Evolutionary conservation across 139 green algal species (phyloP), one percentile per base, ranked within the genome.

Genomic region (Closterium sp.): DNA sequence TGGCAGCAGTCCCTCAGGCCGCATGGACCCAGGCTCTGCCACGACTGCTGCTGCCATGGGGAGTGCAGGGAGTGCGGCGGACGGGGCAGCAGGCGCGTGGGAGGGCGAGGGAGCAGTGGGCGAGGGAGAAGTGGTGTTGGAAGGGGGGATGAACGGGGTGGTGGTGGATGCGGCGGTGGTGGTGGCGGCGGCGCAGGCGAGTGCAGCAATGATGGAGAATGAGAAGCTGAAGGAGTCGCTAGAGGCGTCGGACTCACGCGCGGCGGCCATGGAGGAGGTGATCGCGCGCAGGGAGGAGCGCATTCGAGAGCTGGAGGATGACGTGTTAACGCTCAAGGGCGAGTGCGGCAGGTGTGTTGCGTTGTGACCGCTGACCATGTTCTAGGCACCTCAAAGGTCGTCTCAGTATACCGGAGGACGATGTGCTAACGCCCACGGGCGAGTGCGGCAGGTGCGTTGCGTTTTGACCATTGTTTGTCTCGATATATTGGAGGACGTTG

Each of bases 171-270:
- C 38, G 38, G 38, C 2, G 38, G 38, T 45, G 38, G 38, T 45
- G 38, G 38, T 6, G 38, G 38, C 38, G 38, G 38, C 38, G 38
- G 38, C 38, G 38, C 38, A 45, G 38, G 38, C 38, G 38, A 45
- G 38, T 38, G n/a, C 93, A 85, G 50, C 31, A 85, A 45, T 42
- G 31, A 5, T 90, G 30, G 30, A 90, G 50, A 85, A 45, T 17
- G 45, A 88, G 32, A 70, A 87, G 88, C 29, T 87, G 6, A 87
- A 95, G 92, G 87, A 30, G n/a, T 38, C 93, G 86, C 30, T 91
- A 4, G 93, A 94, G 70, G 86, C 90, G 88, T 87, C 87, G 86
- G 62, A 95, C 79, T 93, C 50, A 34, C 90, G 92, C 17, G 86
- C 88, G 38, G 88, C 89, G 4, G 42, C 85, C 24, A 42, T 34